Percentiles rank a stretch among this genome's conserved stretches.
Evolutionary conservation across 2,329 filamentous ascomycete genomes (phyloP).

Genomic region (Dendrostoma leiphaemia): DNA sequence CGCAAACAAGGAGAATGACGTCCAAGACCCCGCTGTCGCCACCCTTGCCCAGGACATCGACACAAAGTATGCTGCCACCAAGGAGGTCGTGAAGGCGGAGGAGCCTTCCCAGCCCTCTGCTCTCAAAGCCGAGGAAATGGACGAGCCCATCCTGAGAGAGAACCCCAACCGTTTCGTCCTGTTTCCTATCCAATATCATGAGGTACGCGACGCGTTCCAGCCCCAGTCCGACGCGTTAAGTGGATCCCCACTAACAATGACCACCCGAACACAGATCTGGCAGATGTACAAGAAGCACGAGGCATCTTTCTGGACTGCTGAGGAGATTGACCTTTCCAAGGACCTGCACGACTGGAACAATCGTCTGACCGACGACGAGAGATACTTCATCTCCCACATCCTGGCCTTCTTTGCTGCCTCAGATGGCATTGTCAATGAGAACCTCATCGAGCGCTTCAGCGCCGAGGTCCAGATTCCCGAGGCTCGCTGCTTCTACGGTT

Average conservation of each 20-base stretch:
- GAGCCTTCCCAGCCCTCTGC: slow-evolving; percentile 35
- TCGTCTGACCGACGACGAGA: slow-evolving; percentile 92
- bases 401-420: slow-evolving; percentile 99
- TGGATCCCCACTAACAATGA: slow-evolving; percentile 44
- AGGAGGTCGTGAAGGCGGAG: slow-evolving; percentile 41
- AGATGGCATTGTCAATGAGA: slow-evolving; percentile 99
- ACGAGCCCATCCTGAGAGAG: slow-evolving; percentile 91
- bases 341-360: slow-evolving; percentile 99
- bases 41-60: slow-evolving; percentile 55
- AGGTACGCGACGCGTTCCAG: slow-evolving; percentile 66
- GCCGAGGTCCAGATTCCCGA: slow-evolving; percentile 95
- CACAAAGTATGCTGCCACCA: slow-evolving; percentile 52
- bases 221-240: slow-evolving; percentile 63
- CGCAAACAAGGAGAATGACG: slow-evolving; percentile 78
- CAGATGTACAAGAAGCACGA: slow-evolving; percentile 99
- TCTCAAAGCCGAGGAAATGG: slow-evolving; percentile 62
- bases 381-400: slow-evolving; percentile 97
- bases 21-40: slow-evolving; percentile 50
- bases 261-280: slow-evolving; percentile 71
- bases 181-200: slow-evolving; percentile 99
- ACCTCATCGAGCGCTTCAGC: slow-evolving; percentile 96
- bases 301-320: slow-evolving; percentile 99
- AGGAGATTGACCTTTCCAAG: slow-evolving; percentile 99
- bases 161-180: slow-evolving; percentile 96
- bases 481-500: slow-evolving; percentile 99